Base-by-base conservation (phyloP, 306 rosid species). In the Hippophae rhamnoides region DNA sequence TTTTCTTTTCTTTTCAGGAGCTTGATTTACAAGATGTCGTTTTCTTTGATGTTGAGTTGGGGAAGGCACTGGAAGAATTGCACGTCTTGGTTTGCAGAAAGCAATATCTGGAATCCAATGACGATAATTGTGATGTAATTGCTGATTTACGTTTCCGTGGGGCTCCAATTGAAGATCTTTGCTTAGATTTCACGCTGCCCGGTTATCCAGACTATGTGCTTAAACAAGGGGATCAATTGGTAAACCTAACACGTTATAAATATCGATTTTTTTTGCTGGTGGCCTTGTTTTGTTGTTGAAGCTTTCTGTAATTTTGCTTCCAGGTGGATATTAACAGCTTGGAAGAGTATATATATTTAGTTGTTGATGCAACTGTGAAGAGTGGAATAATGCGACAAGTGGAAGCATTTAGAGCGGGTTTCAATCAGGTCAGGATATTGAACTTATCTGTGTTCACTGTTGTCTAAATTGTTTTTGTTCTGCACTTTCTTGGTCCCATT, bases 1-100 rank as follows among this genome's bases (percentile, higher is more conserved):
- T 52, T 54, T 14, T 25, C 8, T 18, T 52, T 46, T 42, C 61
- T 45, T 69, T 72, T 66, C 83, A 93, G 99, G 99, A 93, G 52
- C 99, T 93, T 79, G 99, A 93, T 86, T 76, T 93, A 77, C 87
- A 93, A 48, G 99, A 88, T 77, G 70, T 93, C 71, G 84, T 89
- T 73, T 75, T 80, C 64, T 75, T 86, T 65, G 99, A 93, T 58
- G 72, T 89, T 8, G 99, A 93, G 63, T 80, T 89, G 64, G 97
- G 97, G 72, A 93, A 86, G 86, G 84, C 83, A 71, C 72, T 89
- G 82, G 84, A 76, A 77, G 99, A 93, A 78, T 71, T 89, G 64
- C 89, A 80, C 42, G 89, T 79, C 56, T 81, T 93, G 70, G 90
- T 89, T 54, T 70, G 82, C 66, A 84, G 90, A 62, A 93, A 93